phyloP scores from a whole-genome alignment of 257 asterid species.

The Avicennia marina region DNA sequence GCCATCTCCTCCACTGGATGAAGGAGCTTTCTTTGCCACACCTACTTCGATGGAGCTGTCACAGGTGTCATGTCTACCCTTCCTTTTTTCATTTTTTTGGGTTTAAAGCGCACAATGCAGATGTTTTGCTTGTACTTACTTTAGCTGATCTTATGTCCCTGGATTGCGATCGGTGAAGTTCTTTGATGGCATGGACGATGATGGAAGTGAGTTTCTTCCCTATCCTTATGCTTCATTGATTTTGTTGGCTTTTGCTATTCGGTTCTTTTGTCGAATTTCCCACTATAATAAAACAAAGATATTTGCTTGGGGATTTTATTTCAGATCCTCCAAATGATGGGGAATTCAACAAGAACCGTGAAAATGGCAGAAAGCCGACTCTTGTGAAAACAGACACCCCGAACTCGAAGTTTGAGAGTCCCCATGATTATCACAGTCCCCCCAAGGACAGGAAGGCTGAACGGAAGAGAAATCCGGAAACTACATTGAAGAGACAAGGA shows the following conservation, averaged over 20 bases:
- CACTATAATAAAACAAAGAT: slow-evolving; percentile 31
- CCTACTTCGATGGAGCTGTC: slow-evolving; percentile 69
- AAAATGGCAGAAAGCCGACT: slow-evolving; percentile 55
- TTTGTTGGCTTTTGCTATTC: slow-evolving; percentile 34
- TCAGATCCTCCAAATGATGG: slow-evolving; percentile 82
- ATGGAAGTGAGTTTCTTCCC: slow-evolving; percentile 83
- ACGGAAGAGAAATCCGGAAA: slow-evolving; percentile 40
- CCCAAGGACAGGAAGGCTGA: slow-evolving; percentile 38
- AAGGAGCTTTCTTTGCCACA: slow-evolving; percentile 67
- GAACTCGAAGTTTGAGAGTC: slow-evolving; percentile 23
- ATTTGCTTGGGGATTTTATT: slow-evolving; percentile 40
- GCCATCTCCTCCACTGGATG: slow-evolving; percentile 97
- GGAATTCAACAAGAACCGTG: slow-evolving; percentile 72
- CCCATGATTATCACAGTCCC: slow-evolving; percentile 19
- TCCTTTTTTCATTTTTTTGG: background rate
- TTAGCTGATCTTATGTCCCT: slow-evolving; percentile 25
- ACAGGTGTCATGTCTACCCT: slow-evolving; percentile 39
- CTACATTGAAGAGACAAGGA: slow-evolving; percentile 37
- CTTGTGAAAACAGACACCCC: slow-evolving; percentile 29
- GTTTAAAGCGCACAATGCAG: background rate
- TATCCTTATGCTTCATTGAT: slow-evolving; percentile 24
- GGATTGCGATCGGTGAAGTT: slow-evolving; percentile 41
- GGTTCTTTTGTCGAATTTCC: slow-evolving; percentile 56
- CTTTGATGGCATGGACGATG: slow-evolving; percentile 96
- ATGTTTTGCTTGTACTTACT: slow-evolving; percentile 15